Evolutionary conservation across 2,329 filamentous ascomycete genomes (phyloP), one percentile per base, ranked within the genome.

Genomic region (Colletotrichum agaves): DNA sequence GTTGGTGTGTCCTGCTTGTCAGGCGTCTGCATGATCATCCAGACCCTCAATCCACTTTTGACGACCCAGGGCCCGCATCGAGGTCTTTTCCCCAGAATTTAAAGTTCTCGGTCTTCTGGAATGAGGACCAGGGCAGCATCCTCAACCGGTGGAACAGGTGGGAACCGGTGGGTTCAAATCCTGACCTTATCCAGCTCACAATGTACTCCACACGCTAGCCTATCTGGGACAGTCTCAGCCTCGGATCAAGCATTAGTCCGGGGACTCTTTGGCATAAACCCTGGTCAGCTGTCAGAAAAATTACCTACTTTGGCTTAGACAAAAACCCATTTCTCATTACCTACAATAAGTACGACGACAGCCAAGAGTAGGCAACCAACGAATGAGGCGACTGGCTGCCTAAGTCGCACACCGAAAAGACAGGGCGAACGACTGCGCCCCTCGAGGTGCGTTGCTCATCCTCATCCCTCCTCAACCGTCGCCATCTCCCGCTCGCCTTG

Each of bases 21-120:
- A 65, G 61, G 65, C 55, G 23, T 65, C 46, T 65, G 65, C 65
- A 68, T 68, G 65, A 68, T 68, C 61, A 65, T 33, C 65, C 46
- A 59, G 31, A 43, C 46, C 39, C 50, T 53, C 50, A 53, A 35
- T 17, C 33, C 50, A 19, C 27, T 19, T 19, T n/a, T 49, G 23
- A 53, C 10, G 23, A 33, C 50, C 31, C 50, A 19, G 17, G 8
- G 31, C 50, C 31, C 33, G 33, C 27, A 8, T 43, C 10, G n/a
- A 19, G 35, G 19, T 39, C 50, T 37, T 17, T 44, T 55, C 55
- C n/a, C 65, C 61, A 59, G 35, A 41, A 59, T 68, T 68, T 65
- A 65, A 60, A 64, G 61, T 67, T 68, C 61, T 60, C 65, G 37
- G 39, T 65, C 47, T 65, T 65, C 61, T 65, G 65, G 65, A 60